Evolutionary conservation across 768 basidiomycete genomes (phyloP).

Genomic region (Trametes cubensis): DNA sequence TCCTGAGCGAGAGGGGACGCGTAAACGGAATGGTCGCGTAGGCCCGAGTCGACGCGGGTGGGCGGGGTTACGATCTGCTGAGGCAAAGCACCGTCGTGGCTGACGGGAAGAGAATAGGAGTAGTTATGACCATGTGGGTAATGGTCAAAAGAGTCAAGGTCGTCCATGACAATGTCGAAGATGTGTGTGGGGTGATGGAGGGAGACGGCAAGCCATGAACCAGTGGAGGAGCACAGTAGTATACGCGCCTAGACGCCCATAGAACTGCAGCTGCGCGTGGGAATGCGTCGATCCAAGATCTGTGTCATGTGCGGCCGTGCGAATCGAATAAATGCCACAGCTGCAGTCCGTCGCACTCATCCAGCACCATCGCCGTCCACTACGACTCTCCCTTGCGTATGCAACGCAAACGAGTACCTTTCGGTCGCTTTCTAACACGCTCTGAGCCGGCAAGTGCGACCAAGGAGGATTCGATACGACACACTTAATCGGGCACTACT

Average conservation of each 20-base stretch:
- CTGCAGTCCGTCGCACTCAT: no score
- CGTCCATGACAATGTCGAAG: neutral
- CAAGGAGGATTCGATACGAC: no score
- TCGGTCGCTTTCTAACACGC: no score
- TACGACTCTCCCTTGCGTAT: no score
- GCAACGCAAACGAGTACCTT: no score
- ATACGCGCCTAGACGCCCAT: neutral
- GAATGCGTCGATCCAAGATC: no score
- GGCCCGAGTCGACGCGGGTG: neutral
- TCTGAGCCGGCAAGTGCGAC: neutral
- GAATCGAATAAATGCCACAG: no score
- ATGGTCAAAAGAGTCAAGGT: neutral
- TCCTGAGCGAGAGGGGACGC: neutral
- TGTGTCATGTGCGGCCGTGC: no score
- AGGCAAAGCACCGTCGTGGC: neutral
- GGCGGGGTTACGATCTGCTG: slow-evolving; percentile 7
- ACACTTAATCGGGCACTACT: no score
- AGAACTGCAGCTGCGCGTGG: neutral
- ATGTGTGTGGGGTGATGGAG: neutral
- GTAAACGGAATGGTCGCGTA: neutral
- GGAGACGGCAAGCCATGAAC: neutral
- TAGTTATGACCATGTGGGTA: neutral
- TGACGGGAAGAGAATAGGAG: neutral
- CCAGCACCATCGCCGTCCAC: no score
- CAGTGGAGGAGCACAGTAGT: neutral